Evolutionary conservation across 2,329 filamentous ascomycete genomes (phyloP), one percentile per base, ranked within the genome.

Genomic region (Fusarium torreyae): DNA sequence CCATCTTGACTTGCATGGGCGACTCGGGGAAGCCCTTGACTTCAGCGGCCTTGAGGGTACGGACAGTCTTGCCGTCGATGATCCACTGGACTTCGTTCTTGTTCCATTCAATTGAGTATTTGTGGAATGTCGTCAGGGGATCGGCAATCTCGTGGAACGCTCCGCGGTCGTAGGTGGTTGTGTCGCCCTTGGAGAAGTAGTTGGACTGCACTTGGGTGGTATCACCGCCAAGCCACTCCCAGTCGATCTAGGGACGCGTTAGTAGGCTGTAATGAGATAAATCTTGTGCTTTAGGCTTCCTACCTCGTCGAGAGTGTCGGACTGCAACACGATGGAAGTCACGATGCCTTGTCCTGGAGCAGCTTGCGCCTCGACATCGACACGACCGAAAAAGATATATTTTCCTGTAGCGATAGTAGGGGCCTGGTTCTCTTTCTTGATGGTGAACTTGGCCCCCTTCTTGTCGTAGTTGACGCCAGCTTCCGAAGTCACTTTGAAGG

Each of bases 341-440:
- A 99, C 92, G 69, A 99, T 92, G 71, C 96, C 96, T 8, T 84
- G 85, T 43, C 95, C 96, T 5, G 91, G 87, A 26, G 96, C 91
- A 39, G 92, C 91, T 80, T 94, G 91, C 76, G 97, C 83, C 31
- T 88, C 88, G 64, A 94, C 89, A 56, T 97, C 92, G 73, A 98
- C 88, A 76, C 90, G 90, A 67, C 96, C 96, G 80, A 97, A 98
- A 92, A 98, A 98, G 80, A 99, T 93, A 86, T 97, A 98, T 87
- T 94, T 94, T 76, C 89, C 86, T 58, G 88, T 88, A 75, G 85
- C 86, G 80, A 97, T 93, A 34, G 92, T 93, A 38, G 93, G 91
- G 49, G 87, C 89, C 52, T 94, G 87, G 14, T 78, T 84, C 68
- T 88, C 86, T 51, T 88, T 83, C 36, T 86, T 87, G 81, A 98